A percentile compares a stretch with the other conserved stretches of the same genome.
phyloP scores from a whole-genome alignment of 352 stramenopile genomes.

The Globisporangium acanthophoron region DNA sequence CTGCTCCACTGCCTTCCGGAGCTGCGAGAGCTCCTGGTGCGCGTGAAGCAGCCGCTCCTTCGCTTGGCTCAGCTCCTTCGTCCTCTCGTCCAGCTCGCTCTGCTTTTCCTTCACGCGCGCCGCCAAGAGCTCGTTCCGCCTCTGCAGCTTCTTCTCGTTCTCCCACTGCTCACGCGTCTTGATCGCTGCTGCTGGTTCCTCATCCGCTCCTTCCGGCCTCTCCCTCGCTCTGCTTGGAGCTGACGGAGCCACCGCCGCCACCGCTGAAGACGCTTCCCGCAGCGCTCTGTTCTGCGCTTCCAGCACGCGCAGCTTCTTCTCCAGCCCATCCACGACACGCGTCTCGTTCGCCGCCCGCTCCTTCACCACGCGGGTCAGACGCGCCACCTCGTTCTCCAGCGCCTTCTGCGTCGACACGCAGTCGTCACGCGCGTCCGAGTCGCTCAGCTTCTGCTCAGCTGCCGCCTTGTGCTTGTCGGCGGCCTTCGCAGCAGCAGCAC shows the following conservation, averaged over 20 bases:
- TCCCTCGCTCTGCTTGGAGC: background rate
- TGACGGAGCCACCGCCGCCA: background rate
- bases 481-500: conserved; percentile 9
- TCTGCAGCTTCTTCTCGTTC: conserved; percentile 63
- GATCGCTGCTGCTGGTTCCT: background rate
- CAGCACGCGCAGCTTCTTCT: conserved; percentile 66
- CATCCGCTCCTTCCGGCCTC: background rate
- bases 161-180: conserved; percentile 42
- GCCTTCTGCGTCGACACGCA: conserved; percentile 4
- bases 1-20: conserved; percentile 15
- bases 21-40: conserved; percentile 21
- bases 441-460: background rate
- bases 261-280: conserved; percentile 24
- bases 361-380: conserved; percentile 48
- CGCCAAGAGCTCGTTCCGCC: conserved; percentile 56
- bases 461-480: conserved; percentile 17
- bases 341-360: conserved; percentile 48
- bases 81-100: conserved; percentile 31
- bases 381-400: conserved; percentile 43
- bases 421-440: background rate
- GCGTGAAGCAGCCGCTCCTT: conserved; percentile 25
- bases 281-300: conserved; percentile 82
- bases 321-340: conserved; percentile 42
- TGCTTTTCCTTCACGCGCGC: conserved; percentile 70
- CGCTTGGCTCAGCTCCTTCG: conserved; percentile 35